Base-by-base conservation (phyloP, 208 protist genomes). In the Leishmania tarentolae region DNA sequence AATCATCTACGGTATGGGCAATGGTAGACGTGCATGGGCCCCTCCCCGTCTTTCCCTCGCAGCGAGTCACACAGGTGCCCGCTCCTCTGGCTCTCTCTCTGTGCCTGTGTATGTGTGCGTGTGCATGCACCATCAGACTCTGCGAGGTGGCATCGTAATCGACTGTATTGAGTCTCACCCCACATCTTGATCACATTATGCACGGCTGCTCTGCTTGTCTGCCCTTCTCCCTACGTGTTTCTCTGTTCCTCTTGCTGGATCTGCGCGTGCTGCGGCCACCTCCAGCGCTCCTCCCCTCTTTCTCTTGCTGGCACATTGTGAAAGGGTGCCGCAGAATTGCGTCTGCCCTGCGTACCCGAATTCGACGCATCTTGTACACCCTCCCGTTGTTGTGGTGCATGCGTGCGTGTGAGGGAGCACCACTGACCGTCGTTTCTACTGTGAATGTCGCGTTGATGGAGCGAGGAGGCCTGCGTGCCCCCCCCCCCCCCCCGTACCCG, bases 31-130 rank as follows among this genome's bases (percentile, higher is more conserved):
- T n/a, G 40, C 52, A 69, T 52, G 24, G 42, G 66, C 9, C 9
- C 28, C 11, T 35, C 57, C 57, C 57, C 28, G 11, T n/a, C 17
- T 28, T 13, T 13, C n/a, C n/a, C n/a, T 65, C 59, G 11, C n/a
- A 65, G 59, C 40, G 42, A 57, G 28, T 42, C 9, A 47, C 69
- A 37, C 69, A 53, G 4, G n/a, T 5, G 17, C 24, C 15, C 46
- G 69, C 28, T 19, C 37, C 59, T 35, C 7, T 13, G 28, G 5
- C 59, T 17, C n/a, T 65, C 24, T 65, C 9, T 74, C 11, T n/a
- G 46, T 76, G 46, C 35, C 4, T 57, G 42, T n/a, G 53, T 46
- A 28, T 77, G 73, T 77, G 73, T 65, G 28, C 31, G 35, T 56
- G 42, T 52, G 46, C 21, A 28, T 21, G 69, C 46, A 42, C 42